Conservation (phyloP, 805 yeast species). For the Tetrapisispora taiwanensis region DNA sequence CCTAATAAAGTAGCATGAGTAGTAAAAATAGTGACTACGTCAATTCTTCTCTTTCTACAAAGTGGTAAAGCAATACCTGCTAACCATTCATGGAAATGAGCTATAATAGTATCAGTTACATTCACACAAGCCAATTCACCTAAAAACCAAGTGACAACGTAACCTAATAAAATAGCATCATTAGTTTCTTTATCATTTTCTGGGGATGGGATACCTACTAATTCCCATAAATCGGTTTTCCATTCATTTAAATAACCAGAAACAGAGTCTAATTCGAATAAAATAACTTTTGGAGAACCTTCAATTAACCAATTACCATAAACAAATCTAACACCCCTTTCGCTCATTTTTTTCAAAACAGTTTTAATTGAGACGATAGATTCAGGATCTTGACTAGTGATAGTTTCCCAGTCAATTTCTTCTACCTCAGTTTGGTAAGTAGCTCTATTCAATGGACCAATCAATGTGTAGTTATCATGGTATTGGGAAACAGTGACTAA, state of each 20-base stretch:
- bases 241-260: constrained; percentile 67
- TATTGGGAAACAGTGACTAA: constrained; percentile 94
- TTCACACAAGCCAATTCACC: constrained; percentile 85
- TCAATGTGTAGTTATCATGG: constrained; percentile 69
- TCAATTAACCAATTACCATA: constrained; percentile 97
- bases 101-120: constrained; percentile 76
- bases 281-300: constrained; percentile 88
- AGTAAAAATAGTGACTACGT: constrained; percentile 90
- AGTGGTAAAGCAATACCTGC: constrained; percentile 94
- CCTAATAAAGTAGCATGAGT: constrained; percentile 96
- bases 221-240: constrained; percentile 87
- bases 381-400: constrained; percentile 23
- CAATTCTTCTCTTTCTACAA: constrained; percentile 83
- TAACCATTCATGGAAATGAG: constrained; percentile 96
- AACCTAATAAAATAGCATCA: constrained; percentile 87
- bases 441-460: constrained; percentile 77
- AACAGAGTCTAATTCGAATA: constrained; percentile 80
- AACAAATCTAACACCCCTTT: constrained; percentile 69
- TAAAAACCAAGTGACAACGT: constrained; percentile 90
- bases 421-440: constrained; percentile 78
- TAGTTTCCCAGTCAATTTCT: constrained; percentile 49
- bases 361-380: constrained; percentile 21
- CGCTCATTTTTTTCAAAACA: constrained; percentile 65
- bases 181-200: constrained; percentile 79
- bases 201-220: constrained; percentile 90